phyloP scores from a whole-genome alignment of 1,139 yeast genomes.

The Barnettozyma hawaiiensis region DNA sequence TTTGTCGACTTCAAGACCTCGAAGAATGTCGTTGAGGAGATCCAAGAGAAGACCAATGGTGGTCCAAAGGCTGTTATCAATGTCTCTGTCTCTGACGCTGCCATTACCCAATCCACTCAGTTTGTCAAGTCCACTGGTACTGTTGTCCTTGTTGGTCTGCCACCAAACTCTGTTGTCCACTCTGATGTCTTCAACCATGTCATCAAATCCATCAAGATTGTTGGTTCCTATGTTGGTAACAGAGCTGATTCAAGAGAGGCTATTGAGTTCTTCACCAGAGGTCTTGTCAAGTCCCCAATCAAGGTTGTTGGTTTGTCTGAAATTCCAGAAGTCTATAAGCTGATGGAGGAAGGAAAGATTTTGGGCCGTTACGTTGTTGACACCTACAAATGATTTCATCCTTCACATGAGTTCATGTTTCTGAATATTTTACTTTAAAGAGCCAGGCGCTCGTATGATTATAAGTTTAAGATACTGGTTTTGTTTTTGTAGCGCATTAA shows the following conservation, averaged over 20 bases:
- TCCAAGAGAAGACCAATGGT: slow-evolving; percentile 58
- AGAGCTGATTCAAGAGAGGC: slow-evolving; percentile 78
- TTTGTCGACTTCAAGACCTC: slow-evolving; percentile 57
- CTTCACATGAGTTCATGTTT: too few species aligned
- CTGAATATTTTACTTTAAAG: not conserved
- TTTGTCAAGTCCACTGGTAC: slow-evolving; percentile 74
- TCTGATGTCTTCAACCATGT: slow-evolving; percentile 63
- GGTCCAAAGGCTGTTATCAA: slow-evolving; percentile 77
- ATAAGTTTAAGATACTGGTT: not conserved
- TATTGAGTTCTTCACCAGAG: slow-evolving; percentile 63
- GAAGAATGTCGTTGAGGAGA: slow-evolving; percentile 49
- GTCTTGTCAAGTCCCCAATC: slow-evolving; percentile 63
- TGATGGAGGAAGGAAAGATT: slow-evolving; percentile 68
- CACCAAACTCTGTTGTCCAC: slow-evolving; percentile 60
- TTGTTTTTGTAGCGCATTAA: not conserved
- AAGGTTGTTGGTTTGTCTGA: slow-evolving; percentile 60
- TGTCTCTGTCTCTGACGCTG: slow-evolving; percentile 72
- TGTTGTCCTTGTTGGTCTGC: slow-evolving; percentile 76
- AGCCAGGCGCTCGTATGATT: not conserved
- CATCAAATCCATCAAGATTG: slow-evolving; percentile 56
- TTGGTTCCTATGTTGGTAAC: slow-evolving; percentile 78
- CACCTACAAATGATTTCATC: slow-evolving; percentile 16
- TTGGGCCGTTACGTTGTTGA: slow-evolving; percentile 53
- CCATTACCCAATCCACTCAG: slow-evolving; percentile 61
- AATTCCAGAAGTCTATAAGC: slow-evolving; percentile 52